A percentile compares a stretch with the other conserved stretches of the same genome.
phyloP scores from a whole-genome alignment of 805 yeast genomes.

The Candida yuanshanica region DNA sequence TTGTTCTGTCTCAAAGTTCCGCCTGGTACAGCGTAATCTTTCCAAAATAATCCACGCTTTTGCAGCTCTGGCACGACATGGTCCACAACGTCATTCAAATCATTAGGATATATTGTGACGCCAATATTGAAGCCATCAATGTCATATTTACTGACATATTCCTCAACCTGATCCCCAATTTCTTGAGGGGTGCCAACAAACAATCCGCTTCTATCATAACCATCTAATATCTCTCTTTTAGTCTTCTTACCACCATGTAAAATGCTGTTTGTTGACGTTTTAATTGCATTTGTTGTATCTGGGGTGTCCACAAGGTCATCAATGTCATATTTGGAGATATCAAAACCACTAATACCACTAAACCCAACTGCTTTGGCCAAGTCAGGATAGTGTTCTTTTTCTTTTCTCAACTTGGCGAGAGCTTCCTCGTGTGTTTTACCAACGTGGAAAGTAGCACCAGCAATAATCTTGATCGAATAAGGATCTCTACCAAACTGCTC shows the following conservation, averaged over 20 bases:
- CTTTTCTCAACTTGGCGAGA: slow-evolving; percentile 8
- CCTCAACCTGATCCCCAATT: slow-evolving; percentile 34
- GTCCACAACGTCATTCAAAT: slow-evolving; percentile 33
- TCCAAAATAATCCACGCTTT: slow-evolving; percentile 29
- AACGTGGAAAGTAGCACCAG: slow-evolving; percentile 31
- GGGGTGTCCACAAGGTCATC: neutral
- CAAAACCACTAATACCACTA: neutral
- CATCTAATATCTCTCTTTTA: slow-evolving; percentile 22
- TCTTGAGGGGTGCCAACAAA: slow-evolving; percentile 31
- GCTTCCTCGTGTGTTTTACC: slow-evolving; percentile 38
- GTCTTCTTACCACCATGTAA: slow-evolving; percentile 15
- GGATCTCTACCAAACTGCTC: slow-evolving; percentile 32
- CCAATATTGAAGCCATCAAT: slow-evolving; percentile 40
- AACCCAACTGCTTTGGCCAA: neutral
- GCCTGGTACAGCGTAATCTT: slow-evolving; percentile 32
- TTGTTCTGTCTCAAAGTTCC: slow-evolving; percentile 22
- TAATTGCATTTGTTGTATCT: neutral
- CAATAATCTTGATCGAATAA: slow-evolving; percentile 32
- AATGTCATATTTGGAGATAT: slow-evolving; percentile 13
- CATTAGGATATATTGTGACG: slow-evolving; percentile 30
- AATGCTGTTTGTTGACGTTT: slow-evolving; percentile 11
- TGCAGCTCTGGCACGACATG: slow-evolving; percentile 31
- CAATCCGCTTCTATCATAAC: slow-evolving; percentile 23
- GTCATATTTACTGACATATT: slow-evolving; percentile 34
- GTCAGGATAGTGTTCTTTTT: too few species aligned